Base-by-base conservation (phyloP, 768 basidiomycete species). In the Boletus subparvulus region DNA sequence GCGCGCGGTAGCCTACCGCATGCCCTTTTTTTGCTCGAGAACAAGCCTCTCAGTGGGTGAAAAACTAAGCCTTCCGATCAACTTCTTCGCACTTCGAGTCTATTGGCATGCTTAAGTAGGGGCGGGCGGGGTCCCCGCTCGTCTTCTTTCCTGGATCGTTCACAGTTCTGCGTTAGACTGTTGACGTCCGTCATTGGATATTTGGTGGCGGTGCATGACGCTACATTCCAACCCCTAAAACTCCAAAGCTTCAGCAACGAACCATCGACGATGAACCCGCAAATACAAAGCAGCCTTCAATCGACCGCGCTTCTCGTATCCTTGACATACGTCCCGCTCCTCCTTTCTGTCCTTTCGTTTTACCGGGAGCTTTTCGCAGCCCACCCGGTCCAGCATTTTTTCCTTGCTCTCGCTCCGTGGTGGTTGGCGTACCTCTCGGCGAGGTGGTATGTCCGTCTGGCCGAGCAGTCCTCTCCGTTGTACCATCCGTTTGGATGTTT, bases 401-500 rank as follows among this genome's bases (percentile, higher is more conserved):
- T 68, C n/a, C 59, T 64, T n/a, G 32, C 44, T n/a, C 57, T 69
- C 36, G 52, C 54, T 3, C 65, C 67, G 3, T 67, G 59, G 56
- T 62, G 60, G 56, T 19, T 64, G 26, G 49, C 67, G 10, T 69
- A 61, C 42, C 35, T 56, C 39, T 60, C 52, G 0, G 67, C 62
- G 19, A 61, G 53, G 50, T 58, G 55, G 56, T 69, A 68, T 16
- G 48, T 69, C 41, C 65, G 55, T 24, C 53, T 68, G 17, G 56
- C 65, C 0, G 60, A 67, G 24, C 24, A 12, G 14, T 64, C 65
- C 14, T 66, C 67, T 17, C 35, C 62, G 6, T 14, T 67, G 35
- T 65, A 69, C 16, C 67, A 69, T 52, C 65, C 67, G 0, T 19
- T 65, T 0, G 67, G 67, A 33, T 68, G 67, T 47, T 59, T 67